phyloP scores from a whole-genome alignment of 148 eudicot genomes.

The Euryodendron excelsum region DNA sequence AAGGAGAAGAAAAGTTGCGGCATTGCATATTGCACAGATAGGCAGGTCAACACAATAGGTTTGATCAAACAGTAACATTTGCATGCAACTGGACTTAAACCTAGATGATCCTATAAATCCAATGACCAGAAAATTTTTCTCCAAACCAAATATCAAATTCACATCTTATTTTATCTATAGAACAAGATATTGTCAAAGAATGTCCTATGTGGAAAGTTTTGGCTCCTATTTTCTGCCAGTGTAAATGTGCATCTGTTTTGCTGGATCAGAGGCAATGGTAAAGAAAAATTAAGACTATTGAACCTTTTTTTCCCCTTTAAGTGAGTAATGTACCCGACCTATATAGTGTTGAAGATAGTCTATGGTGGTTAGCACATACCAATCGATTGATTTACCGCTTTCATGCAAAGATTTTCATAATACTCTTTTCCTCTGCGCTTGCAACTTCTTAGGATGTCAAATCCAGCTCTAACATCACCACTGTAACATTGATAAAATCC shows the following conservation, averaged over 20 bases:
- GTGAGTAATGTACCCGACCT: background rate
- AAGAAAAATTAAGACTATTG: background rate
- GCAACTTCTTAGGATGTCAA: conserved; percentile 72
- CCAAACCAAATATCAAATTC: background rate
- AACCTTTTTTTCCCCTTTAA: background rate
- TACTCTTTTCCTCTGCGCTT: conserved; percentile 82
- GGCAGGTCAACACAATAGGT: background rate
- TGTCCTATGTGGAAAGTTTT: background rate
- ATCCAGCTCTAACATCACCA: conserved; percentile 57
- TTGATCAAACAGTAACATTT: background rate
- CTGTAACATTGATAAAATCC: conserved; percentile 22
- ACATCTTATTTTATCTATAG: background rate
- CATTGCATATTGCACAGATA: background rate
- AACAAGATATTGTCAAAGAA: background rate
- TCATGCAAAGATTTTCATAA: conserved; percentile 96
- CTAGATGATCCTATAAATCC: conserved; percentile 4
- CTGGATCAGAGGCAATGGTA: background rate
- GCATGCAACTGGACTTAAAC: background rate
- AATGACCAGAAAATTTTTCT: background rate
- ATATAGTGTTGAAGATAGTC: background rate
- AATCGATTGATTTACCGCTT: conserved; percentile 97
- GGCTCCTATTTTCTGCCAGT: background rate
- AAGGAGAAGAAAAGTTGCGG: background rate
- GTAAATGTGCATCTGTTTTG: background rate
- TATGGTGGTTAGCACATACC: conserved; percentile 42